A percentile compares a stretch with the other conserved stretches of the same genome.
Evolutionary conservation across 1,284 basidiomycete species (phyloP).

Genomic region (Cutaneotrichosporon dermatis): DNA sequence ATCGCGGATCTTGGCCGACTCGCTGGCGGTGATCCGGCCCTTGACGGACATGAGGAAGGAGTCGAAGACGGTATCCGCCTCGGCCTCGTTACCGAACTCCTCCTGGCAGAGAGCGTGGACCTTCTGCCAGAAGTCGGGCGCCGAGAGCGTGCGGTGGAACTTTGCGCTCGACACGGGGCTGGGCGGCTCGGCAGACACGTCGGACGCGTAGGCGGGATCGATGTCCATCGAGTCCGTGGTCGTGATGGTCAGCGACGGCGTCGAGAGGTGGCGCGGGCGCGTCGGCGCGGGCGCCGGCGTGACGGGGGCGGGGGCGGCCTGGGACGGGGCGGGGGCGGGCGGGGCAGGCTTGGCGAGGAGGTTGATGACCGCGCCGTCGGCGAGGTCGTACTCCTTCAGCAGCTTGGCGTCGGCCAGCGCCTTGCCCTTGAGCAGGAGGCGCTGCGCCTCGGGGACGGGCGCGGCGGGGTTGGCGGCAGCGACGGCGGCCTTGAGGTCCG

Average conservation of each 20-base stretch:
- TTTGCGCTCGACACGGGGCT: constrained; percentile 36
- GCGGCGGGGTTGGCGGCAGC: constrained; percentile 56
- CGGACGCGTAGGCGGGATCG: constrained; percentile 4
- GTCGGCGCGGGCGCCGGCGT: background rate
- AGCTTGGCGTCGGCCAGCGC: constrained; percentile 79
- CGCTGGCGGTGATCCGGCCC: constrained; percentile 42
- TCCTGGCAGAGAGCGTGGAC: constrained; percentile 64
- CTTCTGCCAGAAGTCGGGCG: constrained; percentile 70
- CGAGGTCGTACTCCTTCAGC: constrained; percentile 77
- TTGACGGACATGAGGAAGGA: constrained; percentile 46
- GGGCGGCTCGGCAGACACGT: constrained; percentile 1
- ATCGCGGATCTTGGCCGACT: constrained; percentile 50
- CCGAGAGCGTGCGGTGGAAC: constrained; percentile 65
- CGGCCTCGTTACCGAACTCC: constrained; percentile 61
- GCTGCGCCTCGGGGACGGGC: constrained; percentile 67
- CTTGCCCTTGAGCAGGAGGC: constrained; percentile 86
- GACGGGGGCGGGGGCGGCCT: constrained; percentile 9
- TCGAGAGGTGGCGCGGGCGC: constrained; percentile 1
- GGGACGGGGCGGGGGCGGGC: constrained; percentile 11
- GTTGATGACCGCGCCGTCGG: constrained; percentile 71
- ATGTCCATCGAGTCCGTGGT: constrained; percentile 48
- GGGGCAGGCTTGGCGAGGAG: constrained; percentile 63
- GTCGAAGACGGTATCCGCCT: constrained; percentile 52
- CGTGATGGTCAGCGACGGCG: constrained; percentile 50
- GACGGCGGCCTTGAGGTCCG: constrained; percentile 68